These are phyloP conservation scores for Pyrenochaeta sp. DNA, from an alignment of 2,329 filamentous ascomycete species.

Conservation along the genomic window DNA sequence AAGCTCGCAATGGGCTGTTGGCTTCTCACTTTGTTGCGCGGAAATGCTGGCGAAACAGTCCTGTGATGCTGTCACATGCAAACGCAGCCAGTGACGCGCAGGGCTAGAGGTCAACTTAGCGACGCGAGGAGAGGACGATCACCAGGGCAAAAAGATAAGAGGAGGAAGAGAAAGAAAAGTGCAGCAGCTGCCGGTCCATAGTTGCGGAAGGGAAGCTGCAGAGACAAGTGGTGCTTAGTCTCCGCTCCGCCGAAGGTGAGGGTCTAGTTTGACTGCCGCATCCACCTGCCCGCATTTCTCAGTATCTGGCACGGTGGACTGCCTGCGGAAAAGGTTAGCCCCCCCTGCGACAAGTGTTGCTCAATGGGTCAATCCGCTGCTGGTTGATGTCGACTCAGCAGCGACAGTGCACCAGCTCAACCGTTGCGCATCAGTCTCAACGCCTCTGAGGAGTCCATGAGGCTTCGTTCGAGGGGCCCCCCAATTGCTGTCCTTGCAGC, in stretches of 20 bases:
- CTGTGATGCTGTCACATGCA: conserved; percentile 42
- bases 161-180: conserved; percentile 9
- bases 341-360: background rate
- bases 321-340: conserved; percentile 11
- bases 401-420: background rate
- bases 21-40: conserved; percentile 2
- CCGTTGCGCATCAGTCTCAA: background rate
- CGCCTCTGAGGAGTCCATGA: background rate
- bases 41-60: conserved; percentile 10
- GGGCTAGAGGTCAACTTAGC: conserved; percentile 16
- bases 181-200: conserved; percentile 20
- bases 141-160: conserved; percentile 1
- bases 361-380: conserved; percentile 7
- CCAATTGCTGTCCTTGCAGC: background rate
- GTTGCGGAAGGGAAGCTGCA: conserved; percentile 22
- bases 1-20: conserved; percentile 1
- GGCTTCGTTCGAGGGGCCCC: background rate
- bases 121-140: background rate
- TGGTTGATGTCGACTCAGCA: conserved; percentile 1
- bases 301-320: conserved; percentile 9
- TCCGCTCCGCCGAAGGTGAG: conserved; percentile 27
- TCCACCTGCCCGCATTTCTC: conserved; percentile 16
- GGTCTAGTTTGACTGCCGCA: conserved; percentile 1
- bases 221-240: conserved; percentile 25
- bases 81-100: conserved; percentile 26